Base-by-base conservation (phyloP, 805 yeast species). In the Ogataea populi-albae region DNA sequence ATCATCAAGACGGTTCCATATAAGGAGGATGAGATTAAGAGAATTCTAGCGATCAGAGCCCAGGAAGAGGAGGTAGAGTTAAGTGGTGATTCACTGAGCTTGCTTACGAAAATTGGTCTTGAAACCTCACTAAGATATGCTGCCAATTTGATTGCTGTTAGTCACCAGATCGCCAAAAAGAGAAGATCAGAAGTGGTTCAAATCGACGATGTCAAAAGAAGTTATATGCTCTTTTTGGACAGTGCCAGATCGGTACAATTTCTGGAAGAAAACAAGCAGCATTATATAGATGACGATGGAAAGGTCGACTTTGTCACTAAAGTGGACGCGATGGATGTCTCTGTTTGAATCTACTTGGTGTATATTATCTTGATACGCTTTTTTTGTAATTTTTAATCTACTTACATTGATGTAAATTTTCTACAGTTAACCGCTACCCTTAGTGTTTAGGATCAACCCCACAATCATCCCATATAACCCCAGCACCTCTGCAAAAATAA, bases 401-500 rank as follows among this genome's bases (percentile, higher is more conserved):
- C 10, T 22, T 9, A 22, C 23, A 22, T 9, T 9, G 11, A 22
- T 22, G 23, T 22, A 11, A 9, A 22, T 11, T 11, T 11, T 9
- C 23, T 22, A 9, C 10, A 9, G 19, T 33, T 55, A 73, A 57
- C 80, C 81, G 45, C 85, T 75, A 50, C 93, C 93, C 67, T 85
- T 84, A 30, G 97, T 88, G 64, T 89, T 89, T 59, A 89, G 75
- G 42, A 89, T 86, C 64, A 89, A 77, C 19, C 96, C 96, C 49
- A 89, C 83, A 61, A 89, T 89, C 93, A 89, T 86, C 36, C 98
- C 98, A 59, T 89, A 61, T 54, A 91, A 79, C 69, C 98, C 97
- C 69, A 88, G 79, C 51, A 88, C 97, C 78, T 89, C 98, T 50
- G 96, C 96, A 69, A 89, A 91, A 86, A 89, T 91, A 68, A 91